phyloP scores from a whole-genome alignment of 2,329 filamentous ascomycete species.

The Nemania diffusa region DNA sequence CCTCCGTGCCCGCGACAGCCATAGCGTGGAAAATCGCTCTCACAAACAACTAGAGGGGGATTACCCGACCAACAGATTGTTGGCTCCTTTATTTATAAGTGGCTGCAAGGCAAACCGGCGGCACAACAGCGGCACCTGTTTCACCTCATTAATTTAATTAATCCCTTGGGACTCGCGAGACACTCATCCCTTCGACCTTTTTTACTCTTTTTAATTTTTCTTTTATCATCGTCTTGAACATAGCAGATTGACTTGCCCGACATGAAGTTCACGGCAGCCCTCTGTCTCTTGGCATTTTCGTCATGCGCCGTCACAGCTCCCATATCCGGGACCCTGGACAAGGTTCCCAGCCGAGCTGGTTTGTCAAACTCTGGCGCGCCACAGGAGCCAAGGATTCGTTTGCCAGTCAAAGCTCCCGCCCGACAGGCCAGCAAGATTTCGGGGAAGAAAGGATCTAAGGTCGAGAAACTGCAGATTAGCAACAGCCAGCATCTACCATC shows the following conservation, averaged over 20 bases:
- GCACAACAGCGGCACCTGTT: background rate
- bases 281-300: conserved; percentile 31
- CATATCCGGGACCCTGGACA: conserved; percentile 18
- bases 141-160: too few relatives aligned
- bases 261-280: conserved; percentile 36
- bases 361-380: conserved; percentile 1
- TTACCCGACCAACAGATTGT: background rate
- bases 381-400: conserved; percentile 22
- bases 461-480: conserved; percentile 1
- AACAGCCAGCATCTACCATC: conserved; percentile 6
- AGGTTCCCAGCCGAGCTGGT: conserved; percentile 18
- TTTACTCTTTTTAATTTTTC: background rate
- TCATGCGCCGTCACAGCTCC: conserved; percentile 32
- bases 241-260: conserved; percentile 1
- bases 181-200: background rate
- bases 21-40: background rate
- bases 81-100: conserved; percentile 3
- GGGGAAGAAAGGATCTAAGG: conserved; percentile 20
- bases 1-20: background rate
- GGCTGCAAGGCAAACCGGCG: background rate
- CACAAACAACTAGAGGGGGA: background rate
- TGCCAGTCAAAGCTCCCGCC: conserved; percentile 13
- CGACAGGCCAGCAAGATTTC: conserved; percentile 6
- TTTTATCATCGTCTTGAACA: background rate
- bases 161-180: background rate